phyloP scores from a whole-genome alignment of 202 grass and related monocot species.

The Bolboschoenoplectus hybrid region DNA sequence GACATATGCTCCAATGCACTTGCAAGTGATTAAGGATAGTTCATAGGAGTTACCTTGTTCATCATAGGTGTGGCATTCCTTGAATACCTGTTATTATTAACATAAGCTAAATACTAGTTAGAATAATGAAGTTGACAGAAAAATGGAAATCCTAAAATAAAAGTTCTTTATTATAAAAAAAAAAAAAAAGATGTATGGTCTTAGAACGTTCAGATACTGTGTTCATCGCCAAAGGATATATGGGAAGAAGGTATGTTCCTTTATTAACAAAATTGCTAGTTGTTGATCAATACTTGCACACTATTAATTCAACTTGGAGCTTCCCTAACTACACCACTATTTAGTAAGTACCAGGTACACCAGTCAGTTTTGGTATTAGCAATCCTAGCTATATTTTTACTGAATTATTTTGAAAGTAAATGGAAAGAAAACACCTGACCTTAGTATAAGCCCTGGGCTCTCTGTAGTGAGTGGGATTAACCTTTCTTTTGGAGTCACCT shows the following conservation, averaged over 20 bases:
- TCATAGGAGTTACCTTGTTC: slow-evolving; percentile 67
- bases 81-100: slow-evolving; percentile 69
- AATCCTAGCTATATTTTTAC: not conserved
- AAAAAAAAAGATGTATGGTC: not conserved
- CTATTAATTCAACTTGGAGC: not conserved
- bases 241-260: not conserved
- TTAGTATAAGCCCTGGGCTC: slow-evolving; percentile 97
- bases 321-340: not conserved
- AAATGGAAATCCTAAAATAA: not conserved
- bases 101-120: slow-evolving; percentile 34
- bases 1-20: slow-evolving; percentile 94
- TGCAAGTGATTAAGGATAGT: slow-evolving; percentile 79
- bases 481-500: slow-evolving; percentile 94
- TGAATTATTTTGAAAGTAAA: not conserved
- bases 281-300: not conserved
- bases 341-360: not conserved
- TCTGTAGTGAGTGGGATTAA: slow-evolving; percentile 92
- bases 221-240: not conserved
- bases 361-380: slow-evolving; percentile 11
- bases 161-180: slow-evolving; percentile 7
- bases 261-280: not conserved
- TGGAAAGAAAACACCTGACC: slow-evolving; percentile 43
- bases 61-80: slow-evolving; percentile 72
- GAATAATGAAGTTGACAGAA: not conserved
- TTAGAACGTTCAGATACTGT: not conserved